phyloP scores from a whole-genome alignment of 2,329 filamentous ascomycete species.

The Botrytis pseudocinerea region DNA sequence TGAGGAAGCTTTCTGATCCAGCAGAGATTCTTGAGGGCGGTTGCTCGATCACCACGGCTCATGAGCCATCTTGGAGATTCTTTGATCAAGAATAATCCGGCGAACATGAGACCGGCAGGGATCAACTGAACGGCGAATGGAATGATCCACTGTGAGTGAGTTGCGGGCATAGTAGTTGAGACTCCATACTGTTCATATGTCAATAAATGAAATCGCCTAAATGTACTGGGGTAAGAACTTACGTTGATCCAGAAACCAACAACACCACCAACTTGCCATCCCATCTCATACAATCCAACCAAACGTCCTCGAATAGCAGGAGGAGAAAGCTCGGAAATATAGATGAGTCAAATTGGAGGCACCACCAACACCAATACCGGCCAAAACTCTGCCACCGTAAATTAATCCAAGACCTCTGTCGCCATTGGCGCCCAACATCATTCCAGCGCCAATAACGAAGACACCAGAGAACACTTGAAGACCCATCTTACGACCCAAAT shows the following conservation, averaged over 20 bases:
- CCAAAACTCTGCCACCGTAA: conserved; percentile 35
- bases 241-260: conserved; percentile 66
- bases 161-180: conserved; percentile 43
- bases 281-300: conserved; percentile 66
- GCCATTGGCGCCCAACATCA: conserved; percentile 61
- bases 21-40: conserved; percentile 48
- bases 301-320: conserved; percentile 47
- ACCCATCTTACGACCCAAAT: conserved; percentile 41
- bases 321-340: conserved; percentile 60
- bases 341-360: conserved; percentile 62
- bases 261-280: conserved; percentile 63
- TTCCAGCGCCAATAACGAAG: conserved; percentile 69
- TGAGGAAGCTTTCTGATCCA: conserved; percentile 63
- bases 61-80: conserved; percentile 61
- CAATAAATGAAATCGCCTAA: background rate
- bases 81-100: conserved; percentile 59
- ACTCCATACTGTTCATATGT: conserved; percentile 55
- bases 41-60: conserved; percentile 20
- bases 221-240: conserved; percentile 34
- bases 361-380: conserved; percentile 35
- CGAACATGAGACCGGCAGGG: conserved; percentile 39
- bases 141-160: conserved; percentile 40
- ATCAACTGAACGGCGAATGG: conserved; percentile 43
- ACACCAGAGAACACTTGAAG: conserved; percentile 61
- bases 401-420: conserved; percentile 20